Percentiles rank a stretch among this genome's conserved stretches.
phyloP scores from a whole-genome alignment of 495 filamentous ascomycete genomes.

The Acidiella bohemica region DNA sequence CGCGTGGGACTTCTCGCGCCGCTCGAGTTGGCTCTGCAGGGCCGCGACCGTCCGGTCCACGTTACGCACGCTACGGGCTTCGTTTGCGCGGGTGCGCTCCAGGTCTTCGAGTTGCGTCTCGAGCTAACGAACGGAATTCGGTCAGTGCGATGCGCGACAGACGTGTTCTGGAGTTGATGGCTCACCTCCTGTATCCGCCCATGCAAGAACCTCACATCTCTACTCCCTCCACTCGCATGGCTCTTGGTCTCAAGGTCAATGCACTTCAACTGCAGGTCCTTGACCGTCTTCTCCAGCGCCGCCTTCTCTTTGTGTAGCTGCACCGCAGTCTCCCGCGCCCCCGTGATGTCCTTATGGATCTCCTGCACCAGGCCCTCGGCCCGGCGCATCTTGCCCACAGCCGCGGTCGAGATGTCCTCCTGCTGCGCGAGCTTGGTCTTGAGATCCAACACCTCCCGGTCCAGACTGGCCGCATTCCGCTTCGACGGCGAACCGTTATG shows the following conservation, averaged over 20 bases:
- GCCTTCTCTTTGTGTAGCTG: constrained; percentile 88
- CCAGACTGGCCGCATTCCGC: constrained; percentile 80
- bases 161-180: constrained; percentile 11
- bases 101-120: constrained; percentile 83
- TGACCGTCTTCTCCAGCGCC: constrained; percentile 73
- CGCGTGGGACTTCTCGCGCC: constrained; percentile 68
- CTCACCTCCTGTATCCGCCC: constrained; percentile 90
- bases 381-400: constrained; percentile 95
- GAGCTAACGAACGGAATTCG: constrained; percentile 42
- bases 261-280: constrained; percentile 78
- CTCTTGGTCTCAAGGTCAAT: constrained; percentile 95
- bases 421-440: constrained; percentile 83
- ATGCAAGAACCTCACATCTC: constrained; percentile 90
- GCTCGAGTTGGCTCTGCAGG: constrained; percentile 81
- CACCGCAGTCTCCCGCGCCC: constrained; percentile 70
- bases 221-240: constrained; percentile 80
- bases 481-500: constrained; percentile 74
- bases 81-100: constrained; percentile 59
- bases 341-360: constrained; percentile 88
- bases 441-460: constrained; percentile 79
- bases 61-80: constrained; percentile 77
- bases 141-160: too few species aligned
- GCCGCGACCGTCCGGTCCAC: constrained; percentile 91
- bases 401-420: constrained; percentile 83
- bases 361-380: constrained; percentile 80